Evolutionary conservation across 2,329 filamentous ascomycete genomes (phyloP).

Genomic region (Pseudogymnoascus sp.): DNA sequence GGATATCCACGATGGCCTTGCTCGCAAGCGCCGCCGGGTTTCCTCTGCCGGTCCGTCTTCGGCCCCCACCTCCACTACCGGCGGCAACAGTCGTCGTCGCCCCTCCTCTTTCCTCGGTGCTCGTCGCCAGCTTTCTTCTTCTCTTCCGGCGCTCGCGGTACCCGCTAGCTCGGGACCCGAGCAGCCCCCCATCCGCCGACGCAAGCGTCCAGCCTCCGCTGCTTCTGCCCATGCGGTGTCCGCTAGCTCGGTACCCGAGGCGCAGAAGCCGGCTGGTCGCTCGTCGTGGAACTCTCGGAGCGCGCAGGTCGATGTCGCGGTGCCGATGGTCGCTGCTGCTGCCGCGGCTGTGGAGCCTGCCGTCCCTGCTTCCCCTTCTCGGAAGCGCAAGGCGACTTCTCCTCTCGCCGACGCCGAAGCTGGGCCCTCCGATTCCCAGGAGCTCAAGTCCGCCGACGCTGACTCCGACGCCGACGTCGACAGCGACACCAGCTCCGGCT

Average conservation of each 20-base stretch:
- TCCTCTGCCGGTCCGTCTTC: background rate
- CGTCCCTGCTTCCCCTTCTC: background rate
- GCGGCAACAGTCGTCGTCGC: background rate
- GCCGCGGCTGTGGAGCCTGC: background rate
- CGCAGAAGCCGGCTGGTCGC: background rate
- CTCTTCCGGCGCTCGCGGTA: background rate
- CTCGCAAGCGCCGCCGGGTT: background rate
- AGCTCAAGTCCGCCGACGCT: background rate
- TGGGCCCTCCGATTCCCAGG: too few species aligned
- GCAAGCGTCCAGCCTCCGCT: too few species aligned
- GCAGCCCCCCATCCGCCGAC: background rate
- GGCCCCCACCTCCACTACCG: background rate
- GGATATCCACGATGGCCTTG: background rate
- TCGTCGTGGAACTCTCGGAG: background rate
- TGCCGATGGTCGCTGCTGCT: background rate
- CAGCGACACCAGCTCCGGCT: background rate
- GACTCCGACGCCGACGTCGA: background rate
- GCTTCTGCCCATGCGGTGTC: background rate
- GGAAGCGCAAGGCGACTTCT: background rate
- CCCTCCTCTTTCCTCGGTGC: background rate
- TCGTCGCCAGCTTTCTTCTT: background rate
- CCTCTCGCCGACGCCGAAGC: background rate
- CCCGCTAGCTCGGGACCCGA: background rate
- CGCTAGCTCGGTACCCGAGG: background rate
- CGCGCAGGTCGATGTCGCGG: background rate